phyloP scores from a whole-genome alignment of 805 yeast genomes.

The Cyberlindnera samutprakarnensis region DNA sequence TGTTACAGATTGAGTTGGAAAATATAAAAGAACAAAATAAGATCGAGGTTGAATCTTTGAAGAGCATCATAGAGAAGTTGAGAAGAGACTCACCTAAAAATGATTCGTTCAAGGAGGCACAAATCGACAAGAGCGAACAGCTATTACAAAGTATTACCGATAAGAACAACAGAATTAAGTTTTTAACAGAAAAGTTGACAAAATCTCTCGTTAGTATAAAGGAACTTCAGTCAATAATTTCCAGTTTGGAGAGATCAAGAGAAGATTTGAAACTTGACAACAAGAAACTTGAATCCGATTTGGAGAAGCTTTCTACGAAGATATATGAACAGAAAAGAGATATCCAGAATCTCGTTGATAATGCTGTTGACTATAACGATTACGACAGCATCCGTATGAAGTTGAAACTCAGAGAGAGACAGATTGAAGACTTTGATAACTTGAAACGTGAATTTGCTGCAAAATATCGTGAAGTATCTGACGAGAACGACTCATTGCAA shows the following conservation, averaged over 20 bases:
- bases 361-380: constrained; percentile 5
- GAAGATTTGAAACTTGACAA: constrained; percentile 25
- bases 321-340: constrained; percentile 22
- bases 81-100: constrained; percentile 7
- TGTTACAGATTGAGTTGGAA: constrained; percentile 31
- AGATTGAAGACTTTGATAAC: constrained; percentile 21
- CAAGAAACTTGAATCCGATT: constrained; percentile 23
- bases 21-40: constrained; percentile 29
- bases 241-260: constrained; percentile 26
- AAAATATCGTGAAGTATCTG: constrained; percentile 19
- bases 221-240: constrained; percentile 23
- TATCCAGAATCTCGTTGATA: constrained; percentile 10
- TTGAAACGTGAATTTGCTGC: constrained; percentile 26
- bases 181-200: constrained; percentile 16
- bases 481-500: constrained; percentile 22
- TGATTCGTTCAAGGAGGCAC: constrained; percentile 1
- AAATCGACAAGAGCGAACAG: constrained; percentile 15
- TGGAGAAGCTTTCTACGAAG: constrained; percentile 25
- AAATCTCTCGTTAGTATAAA: constrained; percentile 21
- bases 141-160: constrained; percentile 20
- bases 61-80: constrained; percentile 18
- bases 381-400: constrained; percentile 11
- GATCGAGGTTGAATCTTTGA: constrained; percentile 27
- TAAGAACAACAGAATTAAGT: constrained; percentile 18
- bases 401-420: constrained; percentile 13